Evolutionary conservation across 495 filamentous ascomycete species (phyloP), one percentile per base, ranked within the genome.

Genomic region (Pyrenula massariospora): DNA sequence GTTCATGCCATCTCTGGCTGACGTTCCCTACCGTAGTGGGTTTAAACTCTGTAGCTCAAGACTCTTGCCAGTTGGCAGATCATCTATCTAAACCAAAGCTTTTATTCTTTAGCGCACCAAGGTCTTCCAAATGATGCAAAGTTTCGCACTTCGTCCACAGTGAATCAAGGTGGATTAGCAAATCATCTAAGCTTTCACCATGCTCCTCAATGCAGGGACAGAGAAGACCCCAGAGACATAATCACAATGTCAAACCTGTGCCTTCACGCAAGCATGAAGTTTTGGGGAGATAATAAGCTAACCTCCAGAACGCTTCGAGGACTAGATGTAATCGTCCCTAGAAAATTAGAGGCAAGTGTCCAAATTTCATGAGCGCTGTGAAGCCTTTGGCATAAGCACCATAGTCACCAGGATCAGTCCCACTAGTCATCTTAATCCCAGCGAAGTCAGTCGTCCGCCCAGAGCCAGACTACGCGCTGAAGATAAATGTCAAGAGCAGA

Each of bases 301-400:
- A n/a, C n/a, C n/a, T 53, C 31, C 21, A 24, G 42, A 15, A 65
- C n/a, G 3, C 61, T 48, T 1, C 56, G 60, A 52, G 58, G 61
- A 1, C 58, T 56, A 20, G 50, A 25, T 22, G 8, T 5, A 42
- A 42, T 15, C 5, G 15, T 51, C 55, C 24, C 1, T 65, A 10
- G n/a, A 68, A 57, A 47, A 50, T 24, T 36, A 64, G 36, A 3
- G 63, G 60, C 1, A 56, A 54, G 21, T 59, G 64, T 19, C 56
- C 55, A 48, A 64, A 63, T 21, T 56, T 48, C 24, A 68, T 22
- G 5, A 66, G 51, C 24, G 63, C 65, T 24, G 63, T 63, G 12
- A 66, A 50, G 0, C 65, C 65, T 1, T 57, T 59, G 1, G 65
- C 65, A 57, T 68, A 63, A 2, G 59, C 60, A 2, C 59, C 58